Conservation (phyloP, 2,329 filamentous ascomycete species). For the Penicillium corylophilum region DNA sequence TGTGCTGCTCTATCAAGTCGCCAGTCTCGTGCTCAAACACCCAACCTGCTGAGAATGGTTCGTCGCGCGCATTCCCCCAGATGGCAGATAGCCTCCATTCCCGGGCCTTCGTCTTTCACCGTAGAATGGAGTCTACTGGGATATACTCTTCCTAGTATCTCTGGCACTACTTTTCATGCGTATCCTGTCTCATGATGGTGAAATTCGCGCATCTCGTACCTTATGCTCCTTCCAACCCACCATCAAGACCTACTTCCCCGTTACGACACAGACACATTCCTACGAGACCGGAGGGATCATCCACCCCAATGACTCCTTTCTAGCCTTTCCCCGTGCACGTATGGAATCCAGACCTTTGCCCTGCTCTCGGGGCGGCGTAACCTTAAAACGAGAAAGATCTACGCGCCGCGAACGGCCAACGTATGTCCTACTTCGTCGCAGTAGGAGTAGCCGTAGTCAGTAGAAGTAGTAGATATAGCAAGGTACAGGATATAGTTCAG, state of each 20-base stretch:
- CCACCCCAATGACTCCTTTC: constrained; percentile 3
- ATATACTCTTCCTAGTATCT: neutral
- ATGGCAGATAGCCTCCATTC: constrained; percentile 15
- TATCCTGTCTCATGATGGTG: neutral
- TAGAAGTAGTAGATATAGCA: neutral
- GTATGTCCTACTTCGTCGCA: too few relatives aligned
- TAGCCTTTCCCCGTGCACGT: neutral
- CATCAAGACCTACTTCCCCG: neutral
- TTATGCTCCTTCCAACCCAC: neutral
- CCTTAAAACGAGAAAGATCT: neutral
- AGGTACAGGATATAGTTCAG: neutral
- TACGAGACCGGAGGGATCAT: constrained; percentile 8
- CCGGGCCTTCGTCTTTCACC: neutral
- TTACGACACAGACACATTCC: constrained; percentile 15
- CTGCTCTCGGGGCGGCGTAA: neutral
- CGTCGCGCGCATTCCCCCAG: constrained; percentile 17
- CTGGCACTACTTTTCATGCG: neutral
- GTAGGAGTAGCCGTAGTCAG: too few relatives aligned
- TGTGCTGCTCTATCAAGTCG: neutral
- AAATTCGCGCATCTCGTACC: constrained; percentile 4
- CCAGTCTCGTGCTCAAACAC: neutral
- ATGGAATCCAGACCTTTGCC: constrained; percentile 15
- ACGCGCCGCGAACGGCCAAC: neutral
- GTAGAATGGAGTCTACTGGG: constrained; percentile 1
- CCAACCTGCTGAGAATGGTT: constrained; percentile 6